Evolutionary conservation across 2,329 filamentous ascomycete genomes (phyloP).

Genomic region (Diaporthe vexans): DNA sequence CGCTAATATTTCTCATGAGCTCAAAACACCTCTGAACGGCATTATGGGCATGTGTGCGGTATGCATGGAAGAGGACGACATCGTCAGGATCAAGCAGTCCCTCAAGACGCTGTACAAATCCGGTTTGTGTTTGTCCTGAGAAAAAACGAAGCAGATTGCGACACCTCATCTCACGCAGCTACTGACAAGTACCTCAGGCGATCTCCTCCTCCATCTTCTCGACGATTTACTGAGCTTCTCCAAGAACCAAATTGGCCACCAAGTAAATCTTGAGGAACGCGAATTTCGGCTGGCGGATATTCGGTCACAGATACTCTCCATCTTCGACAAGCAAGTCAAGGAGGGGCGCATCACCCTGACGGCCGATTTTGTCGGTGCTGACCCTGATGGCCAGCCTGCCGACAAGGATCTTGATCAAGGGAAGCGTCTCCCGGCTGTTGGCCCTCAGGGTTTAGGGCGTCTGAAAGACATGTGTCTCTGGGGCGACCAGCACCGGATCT

Average conservation of each 20-base stretch:
- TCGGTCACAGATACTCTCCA: conserved; percentile 83
- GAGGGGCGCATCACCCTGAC: conserved; percentile 82
- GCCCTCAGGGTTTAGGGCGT: conserved; percentile 75
- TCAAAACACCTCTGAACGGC: conserved; percentile 95
- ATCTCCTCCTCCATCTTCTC: conserved; percentile 85
- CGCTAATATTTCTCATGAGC: conserved; percentile 88
- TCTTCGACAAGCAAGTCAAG: conserved; percentile 90
- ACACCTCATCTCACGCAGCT: conserved; percentile 10
- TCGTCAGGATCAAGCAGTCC: conserved; percentile 82
- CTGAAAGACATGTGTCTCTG: conserved; percentile 89
- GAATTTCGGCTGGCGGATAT: conserved; percentile 91
- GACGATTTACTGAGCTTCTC: conserved; percentile 94
- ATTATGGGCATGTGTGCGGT: conserved; percentile 95
- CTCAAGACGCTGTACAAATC: conserved; percentile 92
- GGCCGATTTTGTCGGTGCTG: conserved; percentile 76
- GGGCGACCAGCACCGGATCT: conserved; percentile 92
- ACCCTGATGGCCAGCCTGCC: conserved; percentile 49
- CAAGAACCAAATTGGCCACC: conserved; percentile 93
- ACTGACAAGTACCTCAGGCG: conserved; percentile 55
- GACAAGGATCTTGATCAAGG: conserved; percentile 53
- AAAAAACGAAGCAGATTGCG: neutral
- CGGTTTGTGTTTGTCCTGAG: conserved; percentile 51
- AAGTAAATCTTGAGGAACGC: conserved; percentile 84
- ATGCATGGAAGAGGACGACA: conserved; percentile 91
- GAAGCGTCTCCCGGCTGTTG: conserved; percentile 68